Conservation (phyloP, 2,329 filamentous ascomycete species). For the Colletotrichum sp. region DNA sequence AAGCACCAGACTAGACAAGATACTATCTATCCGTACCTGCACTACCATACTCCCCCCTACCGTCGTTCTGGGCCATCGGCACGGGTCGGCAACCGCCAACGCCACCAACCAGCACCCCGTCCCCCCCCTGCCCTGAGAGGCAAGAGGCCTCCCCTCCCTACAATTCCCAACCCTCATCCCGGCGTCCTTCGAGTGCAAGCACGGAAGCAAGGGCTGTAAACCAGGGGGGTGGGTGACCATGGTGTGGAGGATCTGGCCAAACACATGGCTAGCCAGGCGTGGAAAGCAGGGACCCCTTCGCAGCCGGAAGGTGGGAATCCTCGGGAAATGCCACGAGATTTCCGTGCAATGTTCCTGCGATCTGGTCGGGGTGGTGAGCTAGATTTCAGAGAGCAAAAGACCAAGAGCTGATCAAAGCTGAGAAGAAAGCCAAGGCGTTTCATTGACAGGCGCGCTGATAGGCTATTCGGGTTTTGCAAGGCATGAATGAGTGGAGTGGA, state of each 20-base stretch:
- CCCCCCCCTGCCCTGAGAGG: not conserved
- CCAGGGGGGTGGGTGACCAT: not conserved
- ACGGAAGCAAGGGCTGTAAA: not conserved
- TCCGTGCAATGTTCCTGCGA: not conserved
- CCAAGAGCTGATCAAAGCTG: not conserved
- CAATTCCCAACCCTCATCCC: not conserved
- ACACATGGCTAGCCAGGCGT: not conserved
- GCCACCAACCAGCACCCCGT: not conserved
- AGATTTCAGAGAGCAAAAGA: not conserved
- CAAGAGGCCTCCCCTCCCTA: not conserved
- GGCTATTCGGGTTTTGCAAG: not conserved
- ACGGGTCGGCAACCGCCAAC: not conserved
- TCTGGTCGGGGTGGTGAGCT: not conserved
- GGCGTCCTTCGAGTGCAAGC: not conserved
- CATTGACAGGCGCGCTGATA: not conserved
- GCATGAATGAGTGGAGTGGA: not conserved
- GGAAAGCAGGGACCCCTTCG: not conserved
- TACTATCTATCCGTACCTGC: not conserved
- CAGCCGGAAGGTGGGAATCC: not conserved
- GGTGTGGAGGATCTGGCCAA: not conserved
- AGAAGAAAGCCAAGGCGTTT: not conserved
- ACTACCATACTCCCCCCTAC: not conserved
- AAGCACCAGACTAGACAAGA: not conserved
- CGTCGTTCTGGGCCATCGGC: not conserved
- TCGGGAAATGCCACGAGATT: not conserved